Evolutionary conservation across 2,329 filamentous ascomycete species (phyloP), one percentile per base, ranked within the genome.

Genomic region (Talaromyces verruculosus): DNA sequence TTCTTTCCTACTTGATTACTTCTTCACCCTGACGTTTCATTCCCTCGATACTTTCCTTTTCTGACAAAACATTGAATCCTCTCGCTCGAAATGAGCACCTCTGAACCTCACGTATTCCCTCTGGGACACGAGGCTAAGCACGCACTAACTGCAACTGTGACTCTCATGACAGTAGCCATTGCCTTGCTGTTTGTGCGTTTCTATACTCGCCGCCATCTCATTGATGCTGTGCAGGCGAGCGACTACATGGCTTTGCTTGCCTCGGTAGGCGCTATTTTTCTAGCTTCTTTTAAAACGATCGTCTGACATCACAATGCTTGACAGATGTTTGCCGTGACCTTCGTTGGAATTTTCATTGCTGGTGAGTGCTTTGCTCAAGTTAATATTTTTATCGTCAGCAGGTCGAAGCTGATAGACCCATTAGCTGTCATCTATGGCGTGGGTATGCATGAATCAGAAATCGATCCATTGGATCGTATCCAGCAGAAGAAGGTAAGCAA

Each of bases 181-280:
- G 66, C 57, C 41, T 74, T 77, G 45, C 75, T 78, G 15, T 65
- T 59, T 6, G 68, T 72, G 35, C 74, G 77, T 19, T 68, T 78
- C 30, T 78, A 75, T 65, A 77, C 76, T 11, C 71, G 76, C 11
- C 67, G 71, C 19, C 70, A 67, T 15, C 68, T 78, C 13, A 72
- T 77, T 65, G 69, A 73, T 28, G 71, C 68, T n/a, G 71, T 78
- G 67, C 75, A 78, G 66, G 57, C 71, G 2, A 77, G 78, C 69
- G 77, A 78, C 66, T 78, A 75, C 73, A 76, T 77, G 72, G 69
- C 78, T 8, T 43, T 77, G 17, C 67, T 76, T 39, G 72, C 77
- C 19, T 65, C 78, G 69, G 77, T 78, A 68, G 61, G 71, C 51
- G 25, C 22, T 4, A 22, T 28, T 25, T 43, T 6, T 43, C 37